A percentile compares a stretch with the other conserved stretches of the same genome.
Conservation (phyloP, 257 asterid species). For the Solanum etuberosum region DNA sequence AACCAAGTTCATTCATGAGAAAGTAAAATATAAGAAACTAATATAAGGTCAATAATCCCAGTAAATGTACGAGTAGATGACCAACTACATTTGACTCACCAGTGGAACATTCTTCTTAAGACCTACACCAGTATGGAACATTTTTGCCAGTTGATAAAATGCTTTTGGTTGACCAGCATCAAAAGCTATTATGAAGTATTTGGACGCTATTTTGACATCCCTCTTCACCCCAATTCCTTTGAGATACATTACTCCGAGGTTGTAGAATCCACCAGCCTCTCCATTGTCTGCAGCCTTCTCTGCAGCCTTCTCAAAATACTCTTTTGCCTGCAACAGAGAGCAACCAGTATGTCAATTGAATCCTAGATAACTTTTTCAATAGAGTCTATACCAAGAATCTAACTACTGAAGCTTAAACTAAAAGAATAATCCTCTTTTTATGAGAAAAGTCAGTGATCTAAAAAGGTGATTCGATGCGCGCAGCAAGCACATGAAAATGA, state of each 20-base stretch:
- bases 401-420: neutral
- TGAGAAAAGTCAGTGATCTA: neutral
- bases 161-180: conserved; percentile 96
- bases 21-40: neutral
- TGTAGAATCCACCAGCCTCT: conserved; percentile 89
- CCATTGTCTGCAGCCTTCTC: conserved; percentile 86
- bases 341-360: neutral
- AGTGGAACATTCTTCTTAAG: conserved; percentile 76
- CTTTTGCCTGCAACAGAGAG: conserved; percentile 61
- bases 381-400: neutral
- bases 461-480: neutral
- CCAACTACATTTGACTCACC: conserved; percentile 29
- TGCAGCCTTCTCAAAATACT: conserved; percentile 94
- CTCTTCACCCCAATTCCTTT: conserved; percentile 91
- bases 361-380: neutral
- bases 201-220: conserved; percentile 62
- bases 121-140: conserved; percentile 92
- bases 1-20: neutral
- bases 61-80: neutral
- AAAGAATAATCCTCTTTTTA: neutral
- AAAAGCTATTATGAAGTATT: conserved; percentile 58
- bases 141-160: conserved; percentile 90
- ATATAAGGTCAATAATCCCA: neutral
- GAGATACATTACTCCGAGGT: conserved; percentile 87
- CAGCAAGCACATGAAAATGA: neutral